Base-by-base conservation (phyloP, 2,329 filamentous ascomycete genomes). In the Ceratocystis alfenasii region DNA sequence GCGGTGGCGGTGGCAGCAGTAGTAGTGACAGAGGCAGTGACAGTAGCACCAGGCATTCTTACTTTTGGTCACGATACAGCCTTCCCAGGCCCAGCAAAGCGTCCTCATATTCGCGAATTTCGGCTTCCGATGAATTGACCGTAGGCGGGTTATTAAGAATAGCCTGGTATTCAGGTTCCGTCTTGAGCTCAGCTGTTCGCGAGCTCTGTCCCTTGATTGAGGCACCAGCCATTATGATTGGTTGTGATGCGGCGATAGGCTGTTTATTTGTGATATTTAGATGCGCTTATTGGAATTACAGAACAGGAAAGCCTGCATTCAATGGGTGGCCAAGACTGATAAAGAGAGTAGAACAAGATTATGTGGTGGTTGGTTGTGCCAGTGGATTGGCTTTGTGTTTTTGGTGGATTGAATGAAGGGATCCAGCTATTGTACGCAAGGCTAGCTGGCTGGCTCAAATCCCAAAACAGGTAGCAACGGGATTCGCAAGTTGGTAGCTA, bases 21-120 rank as follows among this genome's bases (percentile, higher is more conserved):
- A 5, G 30, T 3, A 7, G 30, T 20, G 17, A 17, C 30, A n/a
- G 41, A 25, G 59, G 59, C 20, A 36, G 8, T 62, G 59, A 10
- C 53, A 17, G 7, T 1, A 15, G 36, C 36, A 41, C 36, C 10
- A 41, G 36, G 36, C 36, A 1, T 41, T 41, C 67, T 65, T 60
- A 88, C 86, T 88, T 89, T 78, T 89, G 85, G 77, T 96, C 91
- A 71, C 91, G 85, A 77, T 96, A 96, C 70, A 97, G 82, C 83
- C 95, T 89, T 72, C 94, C 94, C 74, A 99, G 79, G 70, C 87
- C 89, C 73, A 96, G 83, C 74, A 99, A 78, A 30, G 94, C 91
- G 71, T 83, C 82, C 80, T 99, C 94, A 73, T 96, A 99, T 76
- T 96, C 90, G 76, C 89, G 87, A 70, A 93, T 86, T 68, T 92